Evolutionary conservation across 2,329 filamentous ascomycete genomes (phyloP).

Genomic region (Pseudogymnoascus sp.): DNA sequence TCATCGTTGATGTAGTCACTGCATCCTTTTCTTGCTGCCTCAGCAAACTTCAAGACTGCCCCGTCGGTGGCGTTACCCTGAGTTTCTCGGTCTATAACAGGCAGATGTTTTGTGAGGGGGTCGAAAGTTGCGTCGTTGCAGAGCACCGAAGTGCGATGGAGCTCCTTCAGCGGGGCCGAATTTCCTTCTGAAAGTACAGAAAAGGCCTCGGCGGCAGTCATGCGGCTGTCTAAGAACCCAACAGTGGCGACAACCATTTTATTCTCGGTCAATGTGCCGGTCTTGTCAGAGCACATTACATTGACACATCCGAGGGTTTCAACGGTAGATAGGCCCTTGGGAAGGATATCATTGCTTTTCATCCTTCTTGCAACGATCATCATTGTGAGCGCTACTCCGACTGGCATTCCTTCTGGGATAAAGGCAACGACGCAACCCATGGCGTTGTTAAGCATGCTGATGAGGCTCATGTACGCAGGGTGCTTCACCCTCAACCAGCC

Average conservation of each 20-base stretch:
- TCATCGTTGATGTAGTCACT: slow-evolving; percentile 15
- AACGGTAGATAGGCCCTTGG: slow-evolving; percentile 68
- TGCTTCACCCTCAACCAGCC: slow-evolving; percentile 36
- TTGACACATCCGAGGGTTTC: slow-evolving; percentile 65
- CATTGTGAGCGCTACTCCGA: slow-evolving; percentile 58
- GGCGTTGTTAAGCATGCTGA: slow-evolving; percentile 39
- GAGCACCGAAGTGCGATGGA: slow-evolving; percentile 27
- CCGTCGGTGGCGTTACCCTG: slow-evolving; percentile 39
- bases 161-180: not conserved
- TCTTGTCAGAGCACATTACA: slow-evolving; percentile 68
- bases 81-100: slow-evolving; percentile 30
- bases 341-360: slow-evolving; percentile 65
- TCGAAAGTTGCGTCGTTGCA: slow-evolving; percentile 40
- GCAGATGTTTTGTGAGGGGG: slow-evolving; percentile 30
- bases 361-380: slow-evolving; percentile 69
- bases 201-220: slow-evolving; percentile 30
- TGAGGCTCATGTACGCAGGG: slow-evolving; percentile 34
- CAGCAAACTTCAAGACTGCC: slow-evolving; percentile 35
- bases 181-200: slow-evolving; percentile 12
- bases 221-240: slow-evolving; percentile 18
- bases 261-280: slow-evolving; percentile 55
- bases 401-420: slow-evolving; percentile 63
- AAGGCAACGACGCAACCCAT: slow-evolving; percentile 53
- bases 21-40: slow-evolving; percentile 20
- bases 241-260: slow-evolving; percentile 37